These are phyloP conservation scores for Daedaleopsis nitida DNA, from an alignment of 768 basidiomycete genomes.

Conservation along the genomic window DNA sequence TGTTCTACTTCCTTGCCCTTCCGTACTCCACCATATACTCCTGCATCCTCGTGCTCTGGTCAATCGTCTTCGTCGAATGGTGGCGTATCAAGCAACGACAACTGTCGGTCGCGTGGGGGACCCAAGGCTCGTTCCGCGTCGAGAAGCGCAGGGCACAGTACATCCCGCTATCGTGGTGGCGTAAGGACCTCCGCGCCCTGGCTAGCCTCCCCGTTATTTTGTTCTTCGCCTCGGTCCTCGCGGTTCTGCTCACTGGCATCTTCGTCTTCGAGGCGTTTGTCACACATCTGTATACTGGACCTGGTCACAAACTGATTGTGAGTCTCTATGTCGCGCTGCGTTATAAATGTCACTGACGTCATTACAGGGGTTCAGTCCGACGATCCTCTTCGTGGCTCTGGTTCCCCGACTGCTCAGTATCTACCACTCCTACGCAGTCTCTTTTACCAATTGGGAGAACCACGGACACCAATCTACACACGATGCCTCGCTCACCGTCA, in stretches of 20 bases:
- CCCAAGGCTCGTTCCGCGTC: constrained; percentile 73
- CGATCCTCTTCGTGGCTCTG: constrained; percentile 75
- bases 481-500: constrained; percentile 80
- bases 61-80: constrained; percentile 83
- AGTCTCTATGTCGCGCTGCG: constrained; percentile 32
- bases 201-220: constrained; percentile 73
- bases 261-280: constrained; percentile 92
- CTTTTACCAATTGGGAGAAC: constrained; percentile 89
- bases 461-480: constrained; percentile 80
- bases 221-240: constrained; percentile 70
- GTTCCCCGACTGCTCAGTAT: constrained; percentile 79
- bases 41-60: constrained; percentile 77
- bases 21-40: constrained; percentile 83
- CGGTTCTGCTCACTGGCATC: constrained; percentile 73
- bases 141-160: constrained; percentile 72
- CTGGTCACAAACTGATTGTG: constrained; percentile 78
- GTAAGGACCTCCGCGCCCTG: constrained; percentile 65
- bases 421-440: constrained; percentile 68
- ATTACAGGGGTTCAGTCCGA: constrained; percentile 74
- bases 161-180: constrained; percentile 63
- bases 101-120: constrained; percentile 82
- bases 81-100: constrained; percentile 89
- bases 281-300: constrained; percentile 84
- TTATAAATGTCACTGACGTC: not conserved
- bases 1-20: constrained; percentile 68